phyloP scores from a whole-genome alignment of 1,284 basidiomycete species.

The Sanguinoderma infundibulare region DNA sequence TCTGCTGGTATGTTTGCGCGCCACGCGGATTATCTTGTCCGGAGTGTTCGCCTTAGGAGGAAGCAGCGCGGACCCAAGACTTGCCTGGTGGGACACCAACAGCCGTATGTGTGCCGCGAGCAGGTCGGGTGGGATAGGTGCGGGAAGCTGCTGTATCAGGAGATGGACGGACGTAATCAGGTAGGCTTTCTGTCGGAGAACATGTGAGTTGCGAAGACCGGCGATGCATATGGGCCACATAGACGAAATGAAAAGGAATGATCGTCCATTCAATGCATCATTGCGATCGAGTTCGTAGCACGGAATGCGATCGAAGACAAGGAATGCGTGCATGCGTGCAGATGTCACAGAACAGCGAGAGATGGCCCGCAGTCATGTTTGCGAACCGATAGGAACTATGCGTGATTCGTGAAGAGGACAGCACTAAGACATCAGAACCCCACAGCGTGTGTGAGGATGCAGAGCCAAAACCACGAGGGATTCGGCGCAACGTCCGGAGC shows the following conservation, averaged over 20 bases:
- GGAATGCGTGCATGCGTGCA: not conserved
- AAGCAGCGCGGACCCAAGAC: constrained; percentile 24
- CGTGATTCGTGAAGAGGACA: not conserved
- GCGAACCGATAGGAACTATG: not conserved
- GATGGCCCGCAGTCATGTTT: not conserved
- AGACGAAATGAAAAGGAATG: not conserved
- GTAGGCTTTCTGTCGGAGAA: constrained; percentile 49
- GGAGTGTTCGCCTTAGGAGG: constrained; percentile 36
- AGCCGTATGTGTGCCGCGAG: constrained; percentile 53
- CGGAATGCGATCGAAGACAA: constrained; percentile 11
- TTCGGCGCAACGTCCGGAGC: not conserved
- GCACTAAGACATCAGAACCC: not conserved
- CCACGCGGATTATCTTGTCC: constrained; percentile 43
- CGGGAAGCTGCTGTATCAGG: constrained; percentile 40
- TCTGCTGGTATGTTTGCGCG: constrained; percentile 48
- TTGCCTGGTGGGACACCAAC: constrained; percentile 35
- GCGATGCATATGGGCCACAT: constrained; percentile 6
- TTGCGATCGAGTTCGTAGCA: not conserved
- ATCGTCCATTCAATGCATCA: constrained; percentile 2
- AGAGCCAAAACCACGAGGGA: not conserved
- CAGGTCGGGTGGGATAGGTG: constrained; percentile 41
- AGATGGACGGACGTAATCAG: constrained; percentile 54
- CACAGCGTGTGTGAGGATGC: not conserved
- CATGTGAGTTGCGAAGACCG: constrained; percentile 13
- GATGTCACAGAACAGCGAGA: not conserved